Conservation (phyloP, 192 early-diverging fungal genomes). For the Backusella tarrabulga region DNA sequence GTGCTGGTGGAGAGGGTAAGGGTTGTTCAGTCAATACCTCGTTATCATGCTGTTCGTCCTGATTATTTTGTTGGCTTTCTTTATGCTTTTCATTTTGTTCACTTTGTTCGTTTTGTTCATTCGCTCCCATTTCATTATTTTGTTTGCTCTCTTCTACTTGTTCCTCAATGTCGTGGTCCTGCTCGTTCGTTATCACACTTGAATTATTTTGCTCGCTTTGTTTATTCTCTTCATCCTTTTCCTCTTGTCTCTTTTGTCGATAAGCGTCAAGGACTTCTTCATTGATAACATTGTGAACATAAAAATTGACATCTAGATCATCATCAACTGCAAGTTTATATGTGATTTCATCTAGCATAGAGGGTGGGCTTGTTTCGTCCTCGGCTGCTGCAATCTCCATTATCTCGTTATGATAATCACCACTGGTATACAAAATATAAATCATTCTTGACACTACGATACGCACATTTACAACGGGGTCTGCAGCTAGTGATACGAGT, state of each 20-base stretch:
- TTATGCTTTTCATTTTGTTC: neutral
- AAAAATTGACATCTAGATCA: constrained; percentile 4
- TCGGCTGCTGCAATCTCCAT: neutral
- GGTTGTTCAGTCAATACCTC: neutral
- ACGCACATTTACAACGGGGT: constrained; percentile 70
- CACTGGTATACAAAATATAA: constrained; percentile 32
- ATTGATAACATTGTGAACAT: neutral
- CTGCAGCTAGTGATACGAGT: constrained; percentile 54
- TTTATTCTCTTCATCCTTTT: neutral
- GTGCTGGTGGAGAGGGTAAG: neutral
- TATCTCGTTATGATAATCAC: constrained; percentile 5
- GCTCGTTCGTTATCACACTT: neutral
- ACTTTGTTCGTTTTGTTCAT: neutral
- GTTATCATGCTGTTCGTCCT: neutral
- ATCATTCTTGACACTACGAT: constrained; percentile 67
- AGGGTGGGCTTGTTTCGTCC: neutral
- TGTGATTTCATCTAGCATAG: neutral
- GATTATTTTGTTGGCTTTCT: neutral
- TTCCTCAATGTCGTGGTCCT: neutral
- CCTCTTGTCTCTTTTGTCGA: neutral
- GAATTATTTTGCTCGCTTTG: neutral
- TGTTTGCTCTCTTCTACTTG: neutral
- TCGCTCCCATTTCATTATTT: neutral
- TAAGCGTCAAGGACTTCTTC: neutral
- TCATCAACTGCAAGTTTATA: neutral